These are phyloP conservation scores for Euphorbia lathyris DNA, from an alignment of 345 rosid genomes.

Conservation along the genomic window DNA sequence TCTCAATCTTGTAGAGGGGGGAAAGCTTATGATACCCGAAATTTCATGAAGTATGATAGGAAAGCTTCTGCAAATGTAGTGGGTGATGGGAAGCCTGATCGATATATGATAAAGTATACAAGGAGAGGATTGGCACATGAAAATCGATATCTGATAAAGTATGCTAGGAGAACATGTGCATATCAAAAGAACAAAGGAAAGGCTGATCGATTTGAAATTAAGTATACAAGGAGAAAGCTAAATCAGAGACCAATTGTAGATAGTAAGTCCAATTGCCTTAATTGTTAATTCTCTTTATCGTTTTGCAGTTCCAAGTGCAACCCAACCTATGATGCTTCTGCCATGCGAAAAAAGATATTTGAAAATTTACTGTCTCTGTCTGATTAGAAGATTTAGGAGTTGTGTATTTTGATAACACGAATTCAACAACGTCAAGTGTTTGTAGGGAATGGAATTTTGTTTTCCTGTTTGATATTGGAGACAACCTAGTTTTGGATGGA, in stretches of 20 bases:
- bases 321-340: neutral
- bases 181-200: neutral
- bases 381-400: no score
- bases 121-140: conserved; percentile 22
- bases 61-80: conserved; percentile 18
- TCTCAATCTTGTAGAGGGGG: conserved; percentile 18
- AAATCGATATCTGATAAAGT: neutral
- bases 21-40: conserved; percentile 1
- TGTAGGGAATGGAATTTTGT: no score
- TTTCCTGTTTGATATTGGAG: no score
- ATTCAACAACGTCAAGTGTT: neutral
- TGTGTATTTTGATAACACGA: neutral
- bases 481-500: no score
- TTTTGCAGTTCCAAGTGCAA: neutral
- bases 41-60: conserved; percentile 30
- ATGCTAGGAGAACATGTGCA: neutral
- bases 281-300: neutral
- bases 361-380: no score
- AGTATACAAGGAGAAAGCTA: conserved; percentile 40
- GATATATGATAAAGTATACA: conserved; percentile 35
- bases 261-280: conserved; percentile 11
- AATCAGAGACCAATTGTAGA: conserved; percentile 8
- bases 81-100: conserved; percentile 23
- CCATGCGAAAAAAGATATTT: neutral
- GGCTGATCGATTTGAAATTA: conserved; percentile 8